Conservation (phyloP, 345 rosid genomes). For the Murraya koenigii region DNA sequence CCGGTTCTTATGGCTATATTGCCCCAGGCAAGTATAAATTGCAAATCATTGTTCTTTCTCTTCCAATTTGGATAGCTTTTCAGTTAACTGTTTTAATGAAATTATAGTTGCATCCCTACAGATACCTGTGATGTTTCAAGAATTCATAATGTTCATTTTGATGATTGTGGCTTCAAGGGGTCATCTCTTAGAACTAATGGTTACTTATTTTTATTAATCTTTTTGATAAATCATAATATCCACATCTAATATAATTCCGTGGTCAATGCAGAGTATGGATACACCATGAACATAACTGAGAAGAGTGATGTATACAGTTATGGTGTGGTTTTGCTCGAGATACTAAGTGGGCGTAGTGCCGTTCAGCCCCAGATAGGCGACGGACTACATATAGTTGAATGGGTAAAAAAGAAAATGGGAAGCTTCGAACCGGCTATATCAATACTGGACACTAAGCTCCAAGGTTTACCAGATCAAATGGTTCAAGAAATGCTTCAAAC, state of each 20-base stretch:
- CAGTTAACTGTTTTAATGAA: background rate
- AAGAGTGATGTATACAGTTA: slow-evolving; percentile 95
- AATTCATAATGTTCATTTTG: background rate
- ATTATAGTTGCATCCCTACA: background rate
- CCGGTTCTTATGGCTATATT: slow-evolving; percentile 92
- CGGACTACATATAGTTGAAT: slow-evolving; percentile 86
- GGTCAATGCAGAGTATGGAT: slow-evolving; percentile 76
- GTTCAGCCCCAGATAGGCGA: slow-evolving; percentile 66
- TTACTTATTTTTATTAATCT: background rate
- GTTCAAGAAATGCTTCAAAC: slow-evolving; percentile 98
- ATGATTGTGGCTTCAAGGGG: background rate
- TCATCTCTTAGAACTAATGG: background rate
- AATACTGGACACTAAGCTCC: slow-evolving; percentile 74
- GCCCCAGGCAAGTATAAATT: slow-evolving; percentile 71
- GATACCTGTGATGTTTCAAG: background rate
- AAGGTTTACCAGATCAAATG: slow-evolving; percentile 80
- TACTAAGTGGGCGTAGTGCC: slow-evolving; percentile 81
- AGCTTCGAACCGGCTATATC: slow-evolving; percentile 82
- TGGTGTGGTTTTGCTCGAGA: slow-evolving; percentile 88
- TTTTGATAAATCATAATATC: background rate
- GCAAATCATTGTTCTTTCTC: background rate
- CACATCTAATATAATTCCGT: slow-evolving; percentile 6
- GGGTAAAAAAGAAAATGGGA: slow-evolving; percentile 98
- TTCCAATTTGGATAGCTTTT: background rate
- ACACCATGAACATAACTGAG: slow-evolving; percentile 92